Base-by-base conservation (phyloP, 2,329 filamentous ascomycete species). In the Lecanicillium sp. region DNA sequence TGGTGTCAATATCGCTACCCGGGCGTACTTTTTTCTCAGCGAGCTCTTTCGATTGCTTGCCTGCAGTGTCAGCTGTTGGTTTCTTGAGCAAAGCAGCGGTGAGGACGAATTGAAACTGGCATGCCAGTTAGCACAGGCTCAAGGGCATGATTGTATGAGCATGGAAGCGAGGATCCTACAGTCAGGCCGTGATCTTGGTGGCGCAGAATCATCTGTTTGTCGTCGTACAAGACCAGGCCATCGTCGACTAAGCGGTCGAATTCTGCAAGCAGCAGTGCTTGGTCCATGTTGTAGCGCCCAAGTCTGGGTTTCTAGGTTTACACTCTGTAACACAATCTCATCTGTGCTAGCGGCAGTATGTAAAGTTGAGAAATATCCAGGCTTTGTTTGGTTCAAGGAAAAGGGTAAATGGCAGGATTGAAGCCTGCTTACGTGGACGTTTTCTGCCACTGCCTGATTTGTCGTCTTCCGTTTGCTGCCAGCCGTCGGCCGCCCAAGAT, bases 1-100 rank as follows among this genome's bases (percentile, higher is more conserved):
- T 56, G 38, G 70, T 63, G 37, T 63, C 63, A 47, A 69, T 69
- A 50, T 70, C 71, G 53, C 75, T 68, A 32, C 66, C 65, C 0
- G 62, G 60, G 5, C 56, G 51, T 30, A 39, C 11, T 11, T 27
- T 30, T 14, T 36, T 40, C n/a, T 36, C 23, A 11, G 23, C 3
- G 12, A 36, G 17, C 12, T 38, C 26, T 26, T 23, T 30, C n/a
- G 40, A 27, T 43, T 43, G 29, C 7, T 17, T 8, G 8, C 32
- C 45, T 14, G 45, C 21, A 14, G 30, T 30, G 9, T 24, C 33
- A 10, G 42, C 37, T 11, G 44, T 48, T 12, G 50, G 52, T 15
- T 54, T 54, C 35, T 50, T 50, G 38, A 27, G 20, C 1, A 53
- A 37, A 14, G 49, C 46, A 9, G 43, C 4, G 2, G 50, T 49